phyloP scores from a whole-genome alignment of 208 protist genomes.

The Trypanosoma scelopori region DNA sequence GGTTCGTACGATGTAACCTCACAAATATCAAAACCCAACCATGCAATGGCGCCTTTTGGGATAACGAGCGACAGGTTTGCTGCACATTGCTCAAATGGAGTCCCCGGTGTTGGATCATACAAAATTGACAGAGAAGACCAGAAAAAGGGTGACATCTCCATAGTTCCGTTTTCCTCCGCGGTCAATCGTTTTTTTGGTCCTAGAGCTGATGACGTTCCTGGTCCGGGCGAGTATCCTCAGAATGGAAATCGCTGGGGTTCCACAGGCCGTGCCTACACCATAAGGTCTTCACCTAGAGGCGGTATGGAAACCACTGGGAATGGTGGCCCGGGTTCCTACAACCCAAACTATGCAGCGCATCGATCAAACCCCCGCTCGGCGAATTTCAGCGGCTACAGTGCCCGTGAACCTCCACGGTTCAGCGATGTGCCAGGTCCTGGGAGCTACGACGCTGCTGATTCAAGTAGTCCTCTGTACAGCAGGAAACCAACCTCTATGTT shows the following conservation, averaged over 20 bases:
- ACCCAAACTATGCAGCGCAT: constrained; percentile 45
- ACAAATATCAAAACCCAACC: constrained; percentile 20
- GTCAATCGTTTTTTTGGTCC: constrained; percentile 47
- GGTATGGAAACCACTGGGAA: background rate
- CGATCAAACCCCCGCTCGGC: constrained; percentile 46
- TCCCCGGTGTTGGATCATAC: constrained; percentile 74
- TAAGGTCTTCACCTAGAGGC: background rate
- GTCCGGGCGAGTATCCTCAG: constrained; percentile 61
- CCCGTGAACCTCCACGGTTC: constrained; percentile 25
- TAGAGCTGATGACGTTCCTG: constrained; percentile 37
- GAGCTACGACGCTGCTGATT: constrained; percentile 48
- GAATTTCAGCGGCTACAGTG: constrained; percentile 64
- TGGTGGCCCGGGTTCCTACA: constrained; percentile 55
- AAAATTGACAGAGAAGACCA: constrained; percentile 22
- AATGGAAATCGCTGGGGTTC: constrained; percentile 17
- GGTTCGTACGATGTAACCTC: constrained; percentile 65
- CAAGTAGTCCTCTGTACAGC: constrained; percentile 29
- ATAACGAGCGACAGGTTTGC: constrained; percentile 51
- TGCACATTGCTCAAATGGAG: constrained; percentile 25
- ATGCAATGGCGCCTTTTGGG: constrained; percentile 73
- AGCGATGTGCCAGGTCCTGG: constrained; percentile 69
- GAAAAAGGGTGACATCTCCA: constrained; percentile 33
- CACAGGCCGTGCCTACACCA: constrained; percentile 10
- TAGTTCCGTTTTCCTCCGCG: constrained; percentile 69
- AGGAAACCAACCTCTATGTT: constrained; percentile 84